phyloP scores from a whole-genome alignment of 1,284 basidiomycete species.

The Ceratobasidium sp. region DNA sequence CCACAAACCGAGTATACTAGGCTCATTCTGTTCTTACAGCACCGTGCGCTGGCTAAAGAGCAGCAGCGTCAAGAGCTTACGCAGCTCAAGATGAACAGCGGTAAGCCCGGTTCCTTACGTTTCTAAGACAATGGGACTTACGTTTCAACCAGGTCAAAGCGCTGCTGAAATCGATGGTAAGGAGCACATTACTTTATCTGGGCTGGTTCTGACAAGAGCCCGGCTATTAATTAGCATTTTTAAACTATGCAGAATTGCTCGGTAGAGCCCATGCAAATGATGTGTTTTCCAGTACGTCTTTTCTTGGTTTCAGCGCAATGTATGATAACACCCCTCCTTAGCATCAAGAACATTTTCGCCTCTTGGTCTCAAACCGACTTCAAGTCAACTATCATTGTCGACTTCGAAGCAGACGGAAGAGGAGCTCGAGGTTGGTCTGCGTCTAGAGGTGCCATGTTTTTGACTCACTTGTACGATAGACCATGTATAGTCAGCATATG shows the following conservation, averaged over 20 bases:
- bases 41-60: not conserved
- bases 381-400: not conserved
- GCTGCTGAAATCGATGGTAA: conserved; percentile 17
- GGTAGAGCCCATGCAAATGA: conserved; percentile 1
- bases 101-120: not conserved
- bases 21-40: not conserved
- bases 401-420: not conserved
- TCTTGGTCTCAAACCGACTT: not conserved
- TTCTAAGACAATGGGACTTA: not conserved
- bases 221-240: conserved; percentile 10
- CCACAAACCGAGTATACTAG: not conserved
- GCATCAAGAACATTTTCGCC: conserved; percentile 1
- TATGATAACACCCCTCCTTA: not conserved
- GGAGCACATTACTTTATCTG: not conserved
- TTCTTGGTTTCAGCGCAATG: not conserved
- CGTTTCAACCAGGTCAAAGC: not conserved
- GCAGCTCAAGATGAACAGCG: not conserved
- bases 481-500: not conserved
- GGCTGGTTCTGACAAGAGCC: conserved; percentile 1
- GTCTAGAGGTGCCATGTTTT: not conserved
- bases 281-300: conserved; percentile 9
- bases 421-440: not conserved
- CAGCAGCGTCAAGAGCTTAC: conserved; percentile 10
- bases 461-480: not conserved
- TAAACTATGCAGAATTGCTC: conserved; percentile 23